Percentiles rank a stretch among this genome's conserved stretches.
Evolutionary conservation across 768 basidiomycete species (phyloP).

Genomic region (Russula brevipes): DNA sequence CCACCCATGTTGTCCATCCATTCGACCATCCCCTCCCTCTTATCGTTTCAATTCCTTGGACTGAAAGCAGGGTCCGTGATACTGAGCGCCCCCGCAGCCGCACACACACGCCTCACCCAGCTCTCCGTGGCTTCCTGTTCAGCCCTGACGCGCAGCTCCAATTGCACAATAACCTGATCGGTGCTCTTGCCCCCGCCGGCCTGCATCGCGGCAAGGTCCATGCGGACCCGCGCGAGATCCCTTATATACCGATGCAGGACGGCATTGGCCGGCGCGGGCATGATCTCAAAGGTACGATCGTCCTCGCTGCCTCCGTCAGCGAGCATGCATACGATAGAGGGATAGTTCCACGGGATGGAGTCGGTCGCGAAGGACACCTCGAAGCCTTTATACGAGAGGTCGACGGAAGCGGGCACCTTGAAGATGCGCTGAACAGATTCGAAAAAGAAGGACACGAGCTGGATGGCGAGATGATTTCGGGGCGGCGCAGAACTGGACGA

Average conservation of each 20-base stretch:
- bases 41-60: conserved; percentile 1
- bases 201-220: conserved; percentile 7
- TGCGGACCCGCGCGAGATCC: conserved; percentile 12
- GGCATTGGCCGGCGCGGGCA: conserved; percentile 10
- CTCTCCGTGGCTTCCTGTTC: conserved; percentile 11
- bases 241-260: conserved; percentile 12
- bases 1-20: too few species aligned
- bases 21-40: too few species aligned
- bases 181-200: background rate
- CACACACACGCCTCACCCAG: conserved; percentile 11
- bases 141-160: conserved; percentile 3
- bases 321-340: background rate
- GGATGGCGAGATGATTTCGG: conserved; percentile 2
- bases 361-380: conserved; percentile 12
- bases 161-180: background rate
- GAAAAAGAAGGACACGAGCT: conserved; percentile 18
- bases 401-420: conserved; percentile 10
- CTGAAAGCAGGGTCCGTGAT: conserved; percentile 18
- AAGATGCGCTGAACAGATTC: conserved; percentile 10
- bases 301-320: background rate
- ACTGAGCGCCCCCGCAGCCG: conserved; percentile 13
- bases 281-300: conserved; percentile 1
- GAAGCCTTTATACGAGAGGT: conserved; percentile 18
- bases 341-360: background rate
- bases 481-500: background rate